Evolutionary conservation across 2,329 filamentous ascomycete genomes (phyloP), one percentile per base, ranked within the genome.

Genomic region (Cladobotryum protrusum): DNA sequence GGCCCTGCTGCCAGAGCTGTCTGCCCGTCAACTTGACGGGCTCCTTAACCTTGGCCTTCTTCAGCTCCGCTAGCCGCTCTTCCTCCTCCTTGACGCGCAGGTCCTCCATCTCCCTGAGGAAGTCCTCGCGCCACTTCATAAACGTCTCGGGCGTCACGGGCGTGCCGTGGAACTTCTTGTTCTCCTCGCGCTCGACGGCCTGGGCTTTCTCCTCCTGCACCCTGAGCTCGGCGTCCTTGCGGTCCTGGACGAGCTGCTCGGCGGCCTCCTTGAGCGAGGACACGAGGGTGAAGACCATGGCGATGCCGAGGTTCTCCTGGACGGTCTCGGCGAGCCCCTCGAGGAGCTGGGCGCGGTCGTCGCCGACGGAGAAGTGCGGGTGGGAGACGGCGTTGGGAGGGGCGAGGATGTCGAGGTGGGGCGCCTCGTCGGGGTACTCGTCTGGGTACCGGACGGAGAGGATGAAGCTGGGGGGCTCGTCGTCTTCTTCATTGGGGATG

Each of bases 261-360:
- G 91, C 92, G 46, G 81, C 78, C 52, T 99, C 93, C 66, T 96
- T 97, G 53, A 99, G 72, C 0, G 86, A 82, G 13, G 87, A 89
- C 48, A 95, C 86, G 19, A 99, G 74, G 0, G 92, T 89, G 70
- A 97, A 99, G 1, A 99, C 74, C 93, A 99, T 99, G 49, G 90
- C 88, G 86, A 97, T 97, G 55, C 93, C 93, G 52, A 97, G 72
- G 59, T 91, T 97, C 68, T 99, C 93, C 65, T 93, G 85, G 34
- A 96, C 86, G 0, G 85, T 87, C 14, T 86, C 82, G 36, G 82
- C 69, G 12, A 97, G 74, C 1, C 80, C 78, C 45, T 83, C 75
- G 14, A 97, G 79, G 13, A 99, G 81, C 47, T 71, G 70, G 15
- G 81, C 76, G 64, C 89, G 89, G 74, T 99, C 93, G 44, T 86